Conservation (phyloP, 1,284 basidiomycete genomes). For the Ceratobasidium theobromae region DNA sequence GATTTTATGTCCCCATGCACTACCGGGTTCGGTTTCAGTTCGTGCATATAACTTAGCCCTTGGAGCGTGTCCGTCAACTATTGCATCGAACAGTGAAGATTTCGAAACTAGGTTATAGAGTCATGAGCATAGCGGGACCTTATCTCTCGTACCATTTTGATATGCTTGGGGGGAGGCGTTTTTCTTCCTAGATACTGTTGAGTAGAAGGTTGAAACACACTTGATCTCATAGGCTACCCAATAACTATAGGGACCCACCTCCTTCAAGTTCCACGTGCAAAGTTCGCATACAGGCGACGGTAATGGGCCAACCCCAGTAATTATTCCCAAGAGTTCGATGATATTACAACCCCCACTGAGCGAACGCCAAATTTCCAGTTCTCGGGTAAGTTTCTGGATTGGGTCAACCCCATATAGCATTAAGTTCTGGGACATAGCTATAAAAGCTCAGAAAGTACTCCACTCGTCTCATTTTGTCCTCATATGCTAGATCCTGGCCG, state of each 20-base stretch:
- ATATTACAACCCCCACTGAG: not conserved
- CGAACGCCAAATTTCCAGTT: constrained; percentile 1
- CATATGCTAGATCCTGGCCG: not conserved
- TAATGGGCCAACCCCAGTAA: not conserved
- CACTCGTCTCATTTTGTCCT: not conserved
- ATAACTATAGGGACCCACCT: not conserved
- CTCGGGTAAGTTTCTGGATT: not conserved
- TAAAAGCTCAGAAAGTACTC: too few species aligned
- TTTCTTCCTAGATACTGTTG: constrained; percentile 8
- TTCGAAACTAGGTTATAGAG: not conserved
- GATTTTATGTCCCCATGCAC: constrained; percentile 27
- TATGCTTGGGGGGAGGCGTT: constrained; percentile 16
- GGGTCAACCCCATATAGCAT: too few species aligned
- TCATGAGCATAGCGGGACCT: not conserved
- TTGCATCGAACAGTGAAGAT: not conserved
- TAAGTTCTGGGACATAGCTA: not conserved
- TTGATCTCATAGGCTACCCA: not conserved
- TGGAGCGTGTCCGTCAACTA: constrained; percentile 25
- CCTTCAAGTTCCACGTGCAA: constrained; percentile 13
- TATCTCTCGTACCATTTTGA: not conserved
- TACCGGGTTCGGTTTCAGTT: constrained; percentile 1
- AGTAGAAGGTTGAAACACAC: not conserved
- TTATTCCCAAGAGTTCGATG: not conserved
- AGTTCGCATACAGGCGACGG: not conserved
- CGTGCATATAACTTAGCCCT: constrained; percentile 24